Evolutionary conservation across 179 eudicot species (phyloP).

Genomic region (Gypsophila paniculata): DNA sequence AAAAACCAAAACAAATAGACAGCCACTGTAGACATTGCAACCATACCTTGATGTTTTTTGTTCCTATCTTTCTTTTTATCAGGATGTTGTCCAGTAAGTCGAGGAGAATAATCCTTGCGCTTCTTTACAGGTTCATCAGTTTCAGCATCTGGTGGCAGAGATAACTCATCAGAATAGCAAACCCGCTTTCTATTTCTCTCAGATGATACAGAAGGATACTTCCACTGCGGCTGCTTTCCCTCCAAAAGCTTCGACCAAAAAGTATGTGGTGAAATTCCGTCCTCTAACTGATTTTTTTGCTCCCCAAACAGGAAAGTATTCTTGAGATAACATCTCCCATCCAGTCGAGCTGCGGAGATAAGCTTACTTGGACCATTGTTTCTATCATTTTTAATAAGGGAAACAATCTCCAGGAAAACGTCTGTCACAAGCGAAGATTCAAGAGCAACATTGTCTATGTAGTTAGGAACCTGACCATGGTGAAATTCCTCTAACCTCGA

Average conservation of each 20-base stretch:
- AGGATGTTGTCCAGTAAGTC: slow-evolving; percentile 26
- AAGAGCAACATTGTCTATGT: slow-evolving; percentile 30
- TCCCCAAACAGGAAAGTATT: slow-evolving; percentile 54
- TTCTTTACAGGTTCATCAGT: slow-evolving; percentile 48
- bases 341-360: slow-evolving; percentile 44
- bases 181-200: slow-evolving; percentile 75
- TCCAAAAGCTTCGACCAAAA: slow-evolving; percentile 72
- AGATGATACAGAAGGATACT: slow-evolving; percentile 39
- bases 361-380: slow-evolving; percentile 24
- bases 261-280: slow-evolving; percentile 45
- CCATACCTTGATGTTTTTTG: slow-evolving; percentile 29
- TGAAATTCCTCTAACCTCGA: slow-evolving; percentile 65
- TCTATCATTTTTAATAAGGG: slow-evolving; percentile 31
- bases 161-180: slow-evolving; percentile 36
- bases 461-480: slow-evolving; percentile 21
- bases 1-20: neutral
- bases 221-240: slow-evolving; percentile 68
- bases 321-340: slow-evolving; percentile 45
- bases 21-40: neutral
- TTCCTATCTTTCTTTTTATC: slow-evolving; percentile 29
- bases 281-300: slow-evolving; percentile 35
- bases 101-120: slow-evolving; percentile 41
- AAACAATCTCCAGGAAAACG: slow-evolving; percentile 55
- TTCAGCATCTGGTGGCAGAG: slow-evolving; percentile 28
- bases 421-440: slow-evolving; percentile 36